A percentile compares a stretch with the other conserved stretches of the same genome.
These are phyloP conservation scores for Croton laevigatus DNA, from an alignment of 441 rosid genomes.

Conservation along the genomic window DNA sequence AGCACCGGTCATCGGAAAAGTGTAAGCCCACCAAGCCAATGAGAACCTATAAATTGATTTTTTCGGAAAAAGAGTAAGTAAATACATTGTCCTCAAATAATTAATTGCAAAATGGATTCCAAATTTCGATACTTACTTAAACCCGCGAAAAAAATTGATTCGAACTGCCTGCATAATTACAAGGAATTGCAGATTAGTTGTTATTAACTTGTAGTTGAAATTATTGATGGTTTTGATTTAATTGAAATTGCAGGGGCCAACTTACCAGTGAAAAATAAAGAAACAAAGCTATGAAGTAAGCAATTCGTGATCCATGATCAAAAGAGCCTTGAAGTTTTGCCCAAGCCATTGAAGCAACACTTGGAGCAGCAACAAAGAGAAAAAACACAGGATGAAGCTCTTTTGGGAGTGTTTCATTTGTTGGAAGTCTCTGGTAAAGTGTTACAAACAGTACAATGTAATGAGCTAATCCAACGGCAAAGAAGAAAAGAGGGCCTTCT, in stretches of 20 bases:
- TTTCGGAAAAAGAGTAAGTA: neutral
- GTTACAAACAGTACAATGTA: constrained; percentile 84
- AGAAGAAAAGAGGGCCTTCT: constrained; percentile 91
- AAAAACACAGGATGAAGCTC: constrained; percentile 95
- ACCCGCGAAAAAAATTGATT: constrained; percentile 73
- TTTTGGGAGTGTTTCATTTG: constrained; percentile 78
- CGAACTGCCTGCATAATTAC: constrained; percentile 63
- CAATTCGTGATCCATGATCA: constrained; percentile 58
- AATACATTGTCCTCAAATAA: neutral
- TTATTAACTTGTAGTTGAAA: neutral
- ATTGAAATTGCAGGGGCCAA: constrained; percentile 15
- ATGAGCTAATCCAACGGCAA: constrained; percentile 80
- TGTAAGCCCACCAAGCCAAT: constrained; percentile 94
- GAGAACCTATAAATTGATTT: constrained; percentile 52
- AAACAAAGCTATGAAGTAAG: constrained; percentile 88
- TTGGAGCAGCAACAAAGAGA: constrained; percentile 87
- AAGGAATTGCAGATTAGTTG: neutral
- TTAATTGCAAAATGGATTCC: neutral
- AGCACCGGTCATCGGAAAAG: constrained; percentile 88
- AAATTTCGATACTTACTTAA: constrained; percentile 43
- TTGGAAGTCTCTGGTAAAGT: constrained; percentile 89
- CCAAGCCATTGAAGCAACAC: constrained; percentile 92
- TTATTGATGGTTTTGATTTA: neutral
- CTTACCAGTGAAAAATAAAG: constrained; percentile 79
- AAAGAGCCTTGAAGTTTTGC: constrained; percentile 68